Conservation (phyloP, 2,329 filamentous ascomycete genomes). For the Calonectria honghensis region DNA sequence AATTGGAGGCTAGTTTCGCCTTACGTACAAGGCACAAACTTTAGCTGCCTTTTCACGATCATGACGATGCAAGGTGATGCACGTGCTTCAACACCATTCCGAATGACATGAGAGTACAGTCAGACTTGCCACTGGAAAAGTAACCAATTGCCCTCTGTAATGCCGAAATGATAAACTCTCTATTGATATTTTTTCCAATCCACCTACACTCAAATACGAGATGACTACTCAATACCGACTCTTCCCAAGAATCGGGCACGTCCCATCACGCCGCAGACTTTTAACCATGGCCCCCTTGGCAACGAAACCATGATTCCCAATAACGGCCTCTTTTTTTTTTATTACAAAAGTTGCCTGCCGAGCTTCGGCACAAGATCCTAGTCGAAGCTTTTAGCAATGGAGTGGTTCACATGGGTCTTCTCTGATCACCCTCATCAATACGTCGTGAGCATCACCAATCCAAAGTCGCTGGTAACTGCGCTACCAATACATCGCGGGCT, state of each 20-base stretch:
- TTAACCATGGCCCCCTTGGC: not conserved
- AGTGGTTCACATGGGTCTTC: constrained; percentile 53
- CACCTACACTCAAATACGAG: not conserved
- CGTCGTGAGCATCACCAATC: not conserved
- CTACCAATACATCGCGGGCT: not conserved
- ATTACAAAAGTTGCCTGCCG: constrained; percentile 46
- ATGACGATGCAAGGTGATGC: not conserved
- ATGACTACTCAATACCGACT: constrained; percentile 3
- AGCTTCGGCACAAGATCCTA: constrained; percentile 54
- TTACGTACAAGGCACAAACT: not conserved
- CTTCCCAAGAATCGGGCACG: constrained; percentile 22
- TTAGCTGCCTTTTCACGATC: not conserved
- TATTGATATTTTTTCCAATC: not conserved
- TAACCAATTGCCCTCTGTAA: constrained; percentile 9
- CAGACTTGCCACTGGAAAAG: not conserved
- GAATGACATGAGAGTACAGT: not conserved
- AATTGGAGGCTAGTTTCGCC: not conserved
- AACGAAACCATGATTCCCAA: not conserved
- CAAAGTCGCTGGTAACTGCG: not conserved
- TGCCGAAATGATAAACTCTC: constrained; percentile 1
- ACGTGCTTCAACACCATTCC: not conserved
- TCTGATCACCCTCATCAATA: constrained; percentile 40
- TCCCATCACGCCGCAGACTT: constrained; percentile 10
- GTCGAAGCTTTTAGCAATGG: constrained; percentile 48
- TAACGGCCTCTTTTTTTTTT: constrained; percentile 51